Base-by-base conservation (phyloP, 768 basidiomycete species). In the Podaxis mareebaensis region DNA sequence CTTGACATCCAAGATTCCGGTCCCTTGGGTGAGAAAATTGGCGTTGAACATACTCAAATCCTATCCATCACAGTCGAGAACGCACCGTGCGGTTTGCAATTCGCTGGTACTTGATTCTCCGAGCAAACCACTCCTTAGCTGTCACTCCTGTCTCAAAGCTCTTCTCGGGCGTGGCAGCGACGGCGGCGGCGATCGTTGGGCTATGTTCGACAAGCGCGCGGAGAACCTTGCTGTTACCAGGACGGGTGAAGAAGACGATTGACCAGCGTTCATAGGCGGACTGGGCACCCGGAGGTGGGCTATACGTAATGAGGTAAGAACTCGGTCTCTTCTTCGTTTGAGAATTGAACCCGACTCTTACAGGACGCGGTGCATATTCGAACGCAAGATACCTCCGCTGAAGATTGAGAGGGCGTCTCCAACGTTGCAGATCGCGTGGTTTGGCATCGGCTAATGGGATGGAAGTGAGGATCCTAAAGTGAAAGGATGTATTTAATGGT, bases 211-310 rank as follows among this genome's bases (percentile, higher is more conserved):
- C 72, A 4, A 89, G 73, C 2, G 88, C 81, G 7, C 78, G 79
- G 7, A 90, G 81, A 1, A 79, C 62, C 40, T 81, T 74, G 1
- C 78, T 77, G 69, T 88, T 81, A 6, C 82, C 83, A 0, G 88
- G 88, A 22, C 90, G 79, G 0, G 82, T 85, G 74, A 91, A 90
- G 73, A 83, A 91, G 0, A 88, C 88, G 11, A 90, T 74, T 4
- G 89, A 91, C 83, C 85, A 90, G 8, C 89, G 79, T 38, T 83
- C 83, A 33, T 78, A 71, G 6, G 76, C 70, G 1, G 75, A 74
- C 71, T 92, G 90, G 3, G 72, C 65, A 6, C 85, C 83, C 0
- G 89, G 89, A 0, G 90, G 85, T 10, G 87, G 82, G 0, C 84
- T 85, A 33, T 40, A 49, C 5, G 2, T 13, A 46, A 39, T 24